phyloP scores from a whole-genome alignment of 2,329 filamentous ascomycete genomes.

The Exophiala calicioides region DNA sequence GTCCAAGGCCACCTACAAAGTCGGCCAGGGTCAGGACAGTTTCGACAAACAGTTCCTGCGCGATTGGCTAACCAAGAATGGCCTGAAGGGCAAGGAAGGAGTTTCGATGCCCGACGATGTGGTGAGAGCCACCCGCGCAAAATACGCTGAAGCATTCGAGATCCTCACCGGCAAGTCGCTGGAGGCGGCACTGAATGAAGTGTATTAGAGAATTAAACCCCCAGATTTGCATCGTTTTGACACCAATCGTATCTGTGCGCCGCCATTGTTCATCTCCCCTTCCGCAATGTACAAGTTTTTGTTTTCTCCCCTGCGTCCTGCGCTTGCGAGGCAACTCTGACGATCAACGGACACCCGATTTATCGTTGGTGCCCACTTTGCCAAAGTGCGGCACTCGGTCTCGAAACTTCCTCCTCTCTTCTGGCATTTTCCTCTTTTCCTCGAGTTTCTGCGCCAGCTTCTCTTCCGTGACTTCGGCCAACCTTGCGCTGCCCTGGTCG shows the following conservation, averaged over 20 bases:
- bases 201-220: too few relatives aligned
- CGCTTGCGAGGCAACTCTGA: background rate
- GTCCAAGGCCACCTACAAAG: conserved; percentile 70
- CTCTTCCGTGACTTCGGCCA: conserved; percentile 30
- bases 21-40: conserved; percentile 74
- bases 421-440: conserved; percentile 28
- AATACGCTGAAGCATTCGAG: conserved; percentile 76
- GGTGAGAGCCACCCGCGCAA: conserved; percentile 65
- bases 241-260: background rate
- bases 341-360: conserved; percentile 17
- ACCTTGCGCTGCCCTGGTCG: conserved; percentile 31
- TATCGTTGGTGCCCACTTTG: conserved; percentile 24
- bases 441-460: conserved; percentile 29
- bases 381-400: conserved; percentile 28
- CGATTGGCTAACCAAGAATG: conserved; percentile 75
- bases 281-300: conserved; percentile 1
- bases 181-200: conserved; percentile 19
- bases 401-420: conserved; percentile 23
- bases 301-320: background rate
- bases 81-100: conserved; percentile 72
- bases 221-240: too few relatives aligned
- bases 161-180: conserved; percentile 62
- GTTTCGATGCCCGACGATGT: conserved; percentile 74
- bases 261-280: background rate
- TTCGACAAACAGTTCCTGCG: conserved; percentile 87